Evolutionary conservation across 208 protist genomes (phyloP), one percentile per base, ranked within the genome.

Genomic region (Angomonas deanei): DNA sequence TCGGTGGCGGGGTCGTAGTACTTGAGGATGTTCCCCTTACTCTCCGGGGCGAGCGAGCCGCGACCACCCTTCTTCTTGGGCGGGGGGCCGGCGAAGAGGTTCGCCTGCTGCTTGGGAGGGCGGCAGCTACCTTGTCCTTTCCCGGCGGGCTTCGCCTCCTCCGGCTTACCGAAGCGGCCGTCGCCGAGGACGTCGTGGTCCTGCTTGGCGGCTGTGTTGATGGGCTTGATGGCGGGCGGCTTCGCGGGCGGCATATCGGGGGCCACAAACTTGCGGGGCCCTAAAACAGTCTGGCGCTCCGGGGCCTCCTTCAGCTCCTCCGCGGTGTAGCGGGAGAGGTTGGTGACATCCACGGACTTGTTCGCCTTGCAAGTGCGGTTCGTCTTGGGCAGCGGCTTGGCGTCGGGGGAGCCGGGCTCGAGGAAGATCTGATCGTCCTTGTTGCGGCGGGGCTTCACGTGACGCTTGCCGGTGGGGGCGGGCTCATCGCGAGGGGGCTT

Each of bases 161-260:
- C 76, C 46, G 70, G 58, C 42, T 82, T 74, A 31, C 78, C 79
- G 52, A 74, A 78, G 52, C 74, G 76, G 31, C 83, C 87, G 42
- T 76, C 86, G 38, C 87, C 80, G 49, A 93, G 76, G 33, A 93
- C 76, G 56, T 93, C 87, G 74, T 93, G 87, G 58, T 85, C 81
- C 33, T 72, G 70, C 67, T 85, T 91, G 5, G 87, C 87, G 48
- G 31, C 21, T 0, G 70, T 76, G 57, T 87, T 80, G 61, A 91
- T 76, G 11, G 65, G 87, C 26, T 61, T 46, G 61, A 93, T 78
- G 32, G 67, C 55, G 11, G 84, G 72, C 24, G 58, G 66, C 52
- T 61, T 60, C 21, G 39, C 61, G 17, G 84, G 76, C 30, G 78
- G 79, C 68, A 89, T 64, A 2, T 84, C 71, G 6, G 69, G 73